Conservation (phyloP, 176 grass and related monocot genomes). For the Rhynchospora tenuis region DNA sequence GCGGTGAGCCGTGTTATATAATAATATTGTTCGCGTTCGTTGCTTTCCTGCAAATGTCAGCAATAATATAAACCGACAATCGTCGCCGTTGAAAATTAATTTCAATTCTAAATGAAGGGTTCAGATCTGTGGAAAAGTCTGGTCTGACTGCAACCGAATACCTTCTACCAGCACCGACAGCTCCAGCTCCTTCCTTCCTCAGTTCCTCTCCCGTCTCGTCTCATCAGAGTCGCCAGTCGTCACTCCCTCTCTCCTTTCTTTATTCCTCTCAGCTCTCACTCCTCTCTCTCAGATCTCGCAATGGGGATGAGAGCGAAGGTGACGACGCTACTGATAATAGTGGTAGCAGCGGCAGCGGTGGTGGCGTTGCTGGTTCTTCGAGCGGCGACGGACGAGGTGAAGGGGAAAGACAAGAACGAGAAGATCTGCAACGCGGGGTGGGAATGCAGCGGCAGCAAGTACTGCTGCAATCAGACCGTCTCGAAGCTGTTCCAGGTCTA, state of each 20-base stretch:
- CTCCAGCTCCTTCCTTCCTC: constrained; percentile 10
- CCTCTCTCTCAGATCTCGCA: not conserved
- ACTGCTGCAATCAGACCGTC: constrained; percentile 79
- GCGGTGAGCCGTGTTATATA: not conserved
- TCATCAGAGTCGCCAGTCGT: constrained; percentile 24
- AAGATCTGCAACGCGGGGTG: constrained; percentile 68
- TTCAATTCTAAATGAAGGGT: too few species aligned
- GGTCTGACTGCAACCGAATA: too few species aligned
- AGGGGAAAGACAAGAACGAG: constrained; percentile 11
- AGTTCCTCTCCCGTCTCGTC: constrained; percentile 10
- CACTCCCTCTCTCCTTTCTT: not conserved
- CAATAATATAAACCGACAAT: not conserved
- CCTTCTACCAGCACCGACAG: constrained; percentile 17
- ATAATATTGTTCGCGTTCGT: not conserved
- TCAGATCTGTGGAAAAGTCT: too few species aligned
- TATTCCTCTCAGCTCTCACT: not conserved
- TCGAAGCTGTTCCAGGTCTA: constrained; percentile 58
- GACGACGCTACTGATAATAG: too few species aligned
- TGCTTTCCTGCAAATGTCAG: not conserved
- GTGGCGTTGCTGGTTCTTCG: constrained; percentile 29
- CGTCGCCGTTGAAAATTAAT: too few species aligned
- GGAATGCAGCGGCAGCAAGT: constrained; percentile 71
- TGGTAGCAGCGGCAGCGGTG: not conserved
- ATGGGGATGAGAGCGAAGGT: constrained; percentile 9
- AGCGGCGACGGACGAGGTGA: constrained; percentile 6